Percentiles rank a stretch among this genome's conserved stretches.
These are phyloP conservation scores for Phytopythium ostracodes DNA, from an alignment of 352 stramenopile genomes.

Conservation along the genomic window DNA sequence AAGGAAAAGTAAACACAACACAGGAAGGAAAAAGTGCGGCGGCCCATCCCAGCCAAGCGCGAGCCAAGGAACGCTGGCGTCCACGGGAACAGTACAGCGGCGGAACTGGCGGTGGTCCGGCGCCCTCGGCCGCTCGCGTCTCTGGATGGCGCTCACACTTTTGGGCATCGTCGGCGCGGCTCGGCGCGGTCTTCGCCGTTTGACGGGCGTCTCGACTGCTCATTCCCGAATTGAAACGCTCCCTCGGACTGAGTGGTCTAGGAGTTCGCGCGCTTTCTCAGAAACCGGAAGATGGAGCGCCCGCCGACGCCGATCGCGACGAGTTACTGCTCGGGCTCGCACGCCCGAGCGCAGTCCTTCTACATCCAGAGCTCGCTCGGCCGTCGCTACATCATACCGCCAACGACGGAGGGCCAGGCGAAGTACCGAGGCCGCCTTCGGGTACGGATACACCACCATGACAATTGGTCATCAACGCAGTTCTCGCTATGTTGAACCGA, in stretches of 20 bases:
- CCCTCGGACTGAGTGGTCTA: neutral
- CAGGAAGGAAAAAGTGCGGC: neutral
- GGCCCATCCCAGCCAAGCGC: neutral
- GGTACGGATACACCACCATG: neutral
- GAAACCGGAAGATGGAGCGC: neutral
- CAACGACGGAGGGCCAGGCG: neutral
- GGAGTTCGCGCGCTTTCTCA: too few relatives aligned
- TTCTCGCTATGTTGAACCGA: neutral
- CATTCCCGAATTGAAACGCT: conserved; percentile 2
- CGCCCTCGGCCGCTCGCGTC: neutral
- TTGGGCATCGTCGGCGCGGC: neutral
- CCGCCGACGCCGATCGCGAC: conserved; percentile 1
- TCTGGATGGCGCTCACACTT: neutral
- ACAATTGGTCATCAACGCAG: neutral
- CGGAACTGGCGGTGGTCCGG: neutral
- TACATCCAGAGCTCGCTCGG: neutral
- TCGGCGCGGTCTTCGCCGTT: neutral
- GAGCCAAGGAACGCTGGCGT: neutral
- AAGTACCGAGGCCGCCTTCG: conserved; percentile 2
- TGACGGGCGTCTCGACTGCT: neutral
- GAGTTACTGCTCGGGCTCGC: neutral
- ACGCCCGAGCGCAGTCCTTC: neutral
- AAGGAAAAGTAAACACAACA: neutral
- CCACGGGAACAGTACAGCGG: neutral
- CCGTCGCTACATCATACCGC: conserved; percentile 1